These are phyloP conservation scores for Candida anglica DNA, from an alignment of 805 yeast genomes.

Conservation along the genomic window DNA sequence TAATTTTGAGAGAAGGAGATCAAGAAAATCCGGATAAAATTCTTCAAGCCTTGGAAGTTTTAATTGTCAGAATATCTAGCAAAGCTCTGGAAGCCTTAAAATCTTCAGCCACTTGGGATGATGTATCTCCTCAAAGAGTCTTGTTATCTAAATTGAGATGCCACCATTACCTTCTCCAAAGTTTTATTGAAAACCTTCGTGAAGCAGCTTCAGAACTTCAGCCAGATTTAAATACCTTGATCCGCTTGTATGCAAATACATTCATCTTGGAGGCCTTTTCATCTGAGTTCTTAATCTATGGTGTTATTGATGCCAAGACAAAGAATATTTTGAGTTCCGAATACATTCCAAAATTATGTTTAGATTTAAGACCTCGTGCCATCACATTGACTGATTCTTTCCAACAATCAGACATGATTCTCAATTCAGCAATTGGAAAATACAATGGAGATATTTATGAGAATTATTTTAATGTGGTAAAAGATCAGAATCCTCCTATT, in stretches of 20 bases:
- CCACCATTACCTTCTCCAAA: slow-evolving; percentile 43
- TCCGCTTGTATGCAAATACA: slow-evolving; percentile 51
- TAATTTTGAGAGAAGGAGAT: slow-evolving; percentile 10
- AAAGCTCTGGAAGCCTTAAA: slow-evolving; percentile 26
- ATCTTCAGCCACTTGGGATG: slow-evolving; percentile 41
- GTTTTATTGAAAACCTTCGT: slow-evolving; percentile 34
- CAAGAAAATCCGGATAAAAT: slow-evolving; percentile 18
- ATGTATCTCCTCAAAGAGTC: slow-evolving; percentile 43
- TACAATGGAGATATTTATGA: slow-evolving; percentile 81
- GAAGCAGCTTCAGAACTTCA: slow-evolving; percentile 36
- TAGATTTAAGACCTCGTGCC: slow-evolving; percentile 52
- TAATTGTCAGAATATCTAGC: slow-evolving; percentile 36
- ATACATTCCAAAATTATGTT: slow-evolving; percentile 24
- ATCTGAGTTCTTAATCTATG: slow-evolving; percentile 65
- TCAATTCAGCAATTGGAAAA: slow-evolving; percentile 79
- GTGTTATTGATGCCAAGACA: slow-evolving; percentile 45
- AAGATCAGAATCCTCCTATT: slow-evolving; percentile 45
- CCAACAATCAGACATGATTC: slow-evolving; percentile 72
- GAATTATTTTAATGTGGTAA: slow-evolving; percentile 62
- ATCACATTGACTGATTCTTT: slow-evolving; percentile 82
- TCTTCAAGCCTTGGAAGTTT: slow-evolving; percentile 23
- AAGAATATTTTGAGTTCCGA: slow-evolving; percentile 7
- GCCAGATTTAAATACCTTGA: slow-evolving; percentile 49
- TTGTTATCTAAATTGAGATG: slow-evolving; percentile 47
- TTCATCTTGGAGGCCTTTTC: slow-evolving; percentile 60